phyloP scores from a whole-genome alignment of 306 rosid species.

The Begonia masoniana region DNA sequence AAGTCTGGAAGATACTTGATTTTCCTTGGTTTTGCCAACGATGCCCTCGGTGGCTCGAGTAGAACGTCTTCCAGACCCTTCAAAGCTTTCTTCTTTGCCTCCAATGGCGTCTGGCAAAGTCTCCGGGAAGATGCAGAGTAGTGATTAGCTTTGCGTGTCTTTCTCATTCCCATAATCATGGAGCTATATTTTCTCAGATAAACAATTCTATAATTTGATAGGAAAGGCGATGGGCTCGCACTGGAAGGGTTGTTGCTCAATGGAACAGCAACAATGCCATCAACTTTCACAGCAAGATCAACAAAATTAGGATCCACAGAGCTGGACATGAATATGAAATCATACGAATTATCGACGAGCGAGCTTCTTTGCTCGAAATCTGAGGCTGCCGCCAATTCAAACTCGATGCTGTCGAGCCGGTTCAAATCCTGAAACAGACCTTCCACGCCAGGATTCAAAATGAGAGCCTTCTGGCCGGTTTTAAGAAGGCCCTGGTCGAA shows the following conservation, averaged over 20 bases:
- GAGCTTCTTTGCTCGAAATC: conserved; percentile 22
- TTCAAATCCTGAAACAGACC: conserved; percentile 11
- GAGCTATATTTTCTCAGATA: conserved; percentile 24
- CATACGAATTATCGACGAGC: conserved; percentile 28
- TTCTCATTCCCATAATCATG: conserved; percentile 40
- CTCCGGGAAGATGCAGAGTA: conserved; percentile 18
- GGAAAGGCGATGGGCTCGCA: conserved; percentile 14
- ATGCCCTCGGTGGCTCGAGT: conserved; percentile 37
- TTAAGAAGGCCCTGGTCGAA: conserved; percentile 35
- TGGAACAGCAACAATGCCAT: conserved; percentile 53
- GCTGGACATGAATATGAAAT: conserved; percentile 34
- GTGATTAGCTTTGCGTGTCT: conserved; percentile 10
- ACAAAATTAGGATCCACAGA: conserved; percentile 26
- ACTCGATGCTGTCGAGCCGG: conserved; percentile 5
- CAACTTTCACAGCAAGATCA: conserved; percentile 34
- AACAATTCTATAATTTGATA: conserved; percentile 35
- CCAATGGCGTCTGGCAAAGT: conserved; percentile 20
- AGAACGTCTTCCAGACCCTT: conserved; percentile 36
- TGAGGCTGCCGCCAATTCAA: conserved; percentile 24
- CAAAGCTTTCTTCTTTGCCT: conserved; percentile 13
- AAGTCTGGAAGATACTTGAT: conserved; percentile 49
- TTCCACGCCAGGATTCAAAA: conserved; percentile 24
- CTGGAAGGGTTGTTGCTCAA: conserved; percentile 18
- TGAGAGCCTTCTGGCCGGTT: conserved; percentile 30
- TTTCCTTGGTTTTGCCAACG: conserved; percentile 17